Conservation (phyloP, 352 stramenopile genomes). For the Thraustochytrium striatum region DNA sequence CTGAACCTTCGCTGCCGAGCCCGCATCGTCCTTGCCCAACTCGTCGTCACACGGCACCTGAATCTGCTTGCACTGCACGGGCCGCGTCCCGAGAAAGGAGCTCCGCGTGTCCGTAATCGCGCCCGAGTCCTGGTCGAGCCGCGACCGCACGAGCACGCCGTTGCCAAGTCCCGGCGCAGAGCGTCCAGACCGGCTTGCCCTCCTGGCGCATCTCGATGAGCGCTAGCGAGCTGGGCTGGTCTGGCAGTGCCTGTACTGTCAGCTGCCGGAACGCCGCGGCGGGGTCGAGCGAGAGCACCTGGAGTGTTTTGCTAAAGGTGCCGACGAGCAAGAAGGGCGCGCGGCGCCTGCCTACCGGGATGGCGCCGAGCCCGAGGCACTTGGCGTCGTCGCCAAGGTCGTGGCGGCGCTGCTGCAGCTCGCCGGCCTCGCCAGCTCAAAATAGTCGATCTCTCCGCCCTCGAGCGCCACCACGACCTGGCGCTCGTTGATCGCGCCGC, state of each 20-base stretch:
- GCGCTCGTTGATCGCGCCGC: conserved; percentile 87
- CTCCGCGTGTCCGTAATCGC: conserved; percentile 61
- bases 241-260: conserved; percentile 24
- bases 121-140: conserved; percentile 76
- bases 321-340: conserved; percentile 94
- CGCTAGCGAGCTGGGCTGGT: conserved; percentile 33
- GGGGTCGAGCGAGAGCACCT: conserved; percentile 89
- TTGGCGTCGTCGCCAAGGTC: conserved; percentile 93
- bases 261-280: conserved; percentile 62
- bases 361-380: conserved; percentile 90
- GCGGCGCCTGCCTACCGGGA: conserved; percentile 85
- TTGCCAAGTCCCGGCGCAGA: conserved; percentile 85
- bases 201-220: conserved; percentile 49
- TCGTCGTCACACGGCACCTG: conserved; percentile 56
- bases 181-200: conserved; percentile 45
- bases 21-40: background rate
- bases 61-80: conserved; percentile 90
- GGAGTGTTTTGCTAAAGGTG: conserved; percentile 62
- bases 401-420: conserved; percentile 85
- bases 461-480: conserved; percentile 93
- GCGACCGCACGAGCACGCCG: conserved; percentile 85
- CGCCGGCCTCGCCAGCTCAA: conserved; percentile 87
- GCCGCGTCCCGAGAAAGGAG: conserved; percentile 82
- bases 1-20: conserved; percentile 63
- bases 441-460: conserved; percentile 87